A percentile compares a stretch with the other conserved stretches of the same genome.
phyloP scores from a whole-genome alignment of 306 rosid species.

The Adenanthera pavonina region DNA sequence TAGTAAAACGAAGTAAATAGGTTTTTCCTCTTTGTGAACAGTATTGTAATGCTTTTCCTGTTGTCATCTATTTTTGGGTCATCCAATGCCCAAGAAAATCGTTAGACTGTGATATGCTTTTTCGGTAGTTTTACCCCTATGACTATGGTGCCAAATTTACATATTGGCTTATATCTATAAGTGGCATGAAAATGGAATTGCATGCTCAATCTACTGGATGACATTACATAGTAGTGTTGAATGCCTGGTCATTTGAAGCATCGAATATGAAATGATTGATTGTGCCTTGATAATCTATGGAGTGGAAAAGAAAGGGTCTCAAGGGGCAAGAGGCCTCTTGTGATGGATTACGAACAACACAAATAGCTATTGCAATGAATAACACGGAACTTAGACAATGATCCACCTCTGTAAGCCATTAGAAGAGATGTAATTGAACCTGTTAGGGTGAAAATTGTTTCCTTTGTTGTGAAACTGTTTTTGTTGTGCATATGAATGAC shows the following conservation, averaged over 20 bases:
- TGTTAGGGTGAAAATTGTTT: neutral
- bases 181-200: neutral
- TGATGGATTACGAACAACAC: neutral
- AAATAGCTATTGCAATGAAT: neutral
- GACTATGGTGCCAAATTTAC: neutral
- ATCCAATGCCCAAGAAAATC: constrained; percentile 29
- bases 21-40: neutral
- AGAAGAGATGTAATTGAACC: neutral
- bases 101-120: constrained; percentile 7
- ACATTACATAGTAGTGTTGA: neutral
- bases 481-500: neutral
- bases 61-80: neutral
- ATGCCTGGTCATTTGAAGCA: neutral
- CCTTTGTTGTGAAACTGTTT: neutral
- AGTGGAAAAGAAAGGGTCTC: constrained; percentile 5
- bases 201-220: constrained; percentile 19
- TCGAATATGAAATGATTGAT: neutral
- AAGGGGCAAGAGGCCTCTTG: neutral
- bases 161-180: constrained; percentile 11
- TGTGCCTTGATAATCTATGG: neutral
- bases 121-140: constrained; percentile 17
- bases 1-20: neutral
- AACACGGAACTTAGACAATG: neutral
- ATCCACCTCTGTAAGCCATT: neutral
- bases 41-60: neutral